These are phyloP conservation scores for Lentinula detonsa DNA, from an alignment of 768 basidiomycete genomes.

Conservation along the genomic window DNA sequence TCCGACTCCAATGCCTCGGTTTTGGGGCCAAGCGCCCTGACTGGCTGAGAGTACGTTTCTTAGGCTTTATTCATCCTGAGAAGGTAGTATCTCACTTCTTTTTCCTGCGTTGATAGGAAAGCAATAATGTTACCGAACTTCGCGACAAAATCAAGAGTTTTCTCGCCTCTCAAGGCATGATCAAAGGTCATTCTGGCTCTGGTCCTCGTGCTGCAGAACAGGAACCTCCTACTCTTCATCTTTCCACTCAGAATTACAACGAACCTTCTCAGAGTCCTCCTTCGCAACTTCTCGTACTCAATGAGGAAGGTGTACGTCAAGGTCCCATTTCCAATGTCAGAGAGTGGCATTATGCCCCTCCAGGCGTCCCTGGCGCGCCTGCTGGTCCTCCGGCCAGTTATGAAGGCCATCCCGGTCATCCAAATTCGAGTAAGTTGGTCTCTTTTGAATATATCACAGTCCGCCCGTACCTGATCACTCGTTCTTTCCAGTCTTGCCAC, in stretches of 20 bases:
- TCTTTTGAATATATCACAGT: neutral
- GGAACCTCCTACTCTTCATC: constrained; percentile 23
- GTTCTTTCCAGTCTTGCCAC: constrained; percentile 14
- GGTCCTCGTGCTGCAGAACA: constrained; percentile 53
- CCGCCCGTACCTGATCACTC: too few species aligned
- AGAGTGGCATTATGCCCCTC: constrained; percentile 7
- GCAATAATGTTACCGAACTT: constrained; percentile 57
- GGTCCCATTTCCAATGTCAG: constrained; percentile 19
- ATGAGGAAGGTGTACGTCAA: constrained; percentile 15
- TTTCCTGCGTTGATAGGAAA: constrained; percentile 43
- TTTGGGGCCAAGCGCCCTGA: constrained; percentile 84
- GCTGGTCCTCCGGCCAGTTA: constrained; percentile 18
- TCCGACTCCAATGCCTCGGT: constrained; percentile 79
- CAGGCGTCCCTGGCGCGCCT: neutral
- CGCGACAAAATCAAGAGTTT: constrained; percentile 77
- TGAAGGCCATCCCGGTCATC: neutral
- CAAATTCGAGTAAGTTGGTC: neutral
- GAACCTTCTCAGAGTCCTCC: constrained; percentile 32
- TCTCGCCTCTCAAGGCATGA: constrained; percentile 80
- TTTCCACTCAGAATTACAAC: constrained; percentile 33
- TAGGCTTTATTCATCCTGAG: constrained; percentile 5
- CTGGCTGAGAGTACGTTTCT: constrained; percentile 65
- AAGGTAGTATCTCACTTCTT: constrained; percentile 4
- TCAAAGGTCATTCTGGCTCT: constrained; percentile 79
- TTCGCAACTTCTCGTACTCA: constrained; percentile 18